Base-by-base conservation (phyloP, 2,329 filamentous ascomycete species). In the Thelonectria olida region DNA sequence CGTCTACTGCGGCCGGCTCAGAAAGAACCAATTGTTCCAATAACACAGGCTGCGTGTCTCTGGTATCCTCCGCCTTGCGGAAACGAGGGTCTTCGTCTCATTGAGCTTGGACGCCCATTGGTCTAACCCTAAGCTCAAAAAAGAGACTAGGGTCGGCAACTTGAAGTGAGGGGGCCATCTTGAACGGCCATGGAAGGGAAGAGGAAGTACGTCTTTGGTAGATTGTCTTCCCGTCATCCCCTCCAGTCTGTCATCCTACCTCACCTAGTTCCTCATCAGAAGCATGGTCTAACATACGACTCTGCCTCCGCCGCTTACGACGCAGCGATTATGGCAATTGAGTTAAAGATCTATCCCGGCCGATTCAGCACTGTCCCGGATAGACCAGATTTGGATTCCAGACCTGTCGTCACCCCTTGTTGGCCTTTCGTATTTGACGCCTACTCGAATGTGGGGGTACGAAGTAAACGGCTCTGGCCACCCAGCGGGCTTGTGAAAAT, bases 281-380 rank as follows among this genome's bases (percentile, higher is more conserved):
- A 34, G 7, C 31, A 34, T 34, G n/a, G 15, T 34, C 31, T 15
- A 34, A 54, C 36, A 34, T 42, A 25, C 15, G 50, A 50, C 58
- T 55, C 39, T 52, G 22, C 47, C 31, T 42, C 23, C 12, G 28
- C 13, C n/a, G 41, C 41, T 48, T 45, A 56, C 52, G 58, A 61
- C 23, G 45, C 28, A 17, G 19, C 19, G 39, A 25, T 19, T 7
- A 44, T 51, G 48, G 23, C 31, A 56, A 45, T 39, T 51, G 51
- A 22, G 27, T 31, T 51, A 28, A 17, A 44, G 39, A 54, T 45
- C 31, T 34, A 13, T 23, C 44, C 36, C 19, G 25, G 25, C 19
- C 15, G 39, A 36, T 48, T 47, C 25, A 49, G 19, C 25, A 53
- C 20, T 2, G 20, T 48, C 39, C 19, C 17, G 28, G 23, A 55